These are phyloP conservation scores for Xerocomellus amylosporus DNA, from an alignment of 768 basidiomycete species.

Conservation along the genomic window DNA sequence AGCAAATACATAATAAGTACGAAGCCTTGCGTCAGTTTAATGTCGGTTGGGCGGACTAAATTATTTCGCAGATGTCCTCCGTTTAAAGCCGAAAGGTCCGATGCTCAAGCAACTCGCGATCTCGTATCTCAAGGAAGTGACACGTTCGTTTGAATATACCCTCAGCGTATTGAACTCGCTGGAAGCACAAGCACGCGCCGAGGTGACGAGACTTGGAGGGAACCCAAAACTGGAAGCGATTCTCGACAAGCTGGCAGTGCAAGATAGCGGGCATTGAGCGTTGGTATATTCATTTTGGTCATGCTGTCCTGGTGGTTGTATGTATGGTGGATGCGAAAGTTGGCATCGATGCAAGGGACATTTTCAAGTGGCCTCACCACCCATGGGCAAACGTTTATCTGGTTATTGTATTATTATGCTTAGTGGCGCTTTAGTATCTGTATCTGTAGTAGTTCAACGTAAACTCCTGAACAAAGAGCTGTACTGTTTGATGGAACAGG, in stretches of 20 bases:
- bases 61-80: constrained; percentile 68
- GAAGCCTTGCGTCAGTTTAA: constrained; percentile 30
- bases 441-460: too few species aligned
- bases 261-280: not conserved
- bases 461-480: too few species aligned
- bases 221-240: constrained; percentile 61
- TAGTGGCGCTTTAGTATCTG: not conserved
- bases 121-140: constrained; percentile 69
- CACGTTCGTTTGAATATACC: constrained; percentile 88
- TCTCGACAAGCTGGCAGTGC: constrained; percentile 47
- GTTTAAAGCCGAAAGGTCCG: constrained; percentile 80
- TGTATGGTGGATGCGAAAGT: not conserved
- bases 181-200: constrained; percentile 62
- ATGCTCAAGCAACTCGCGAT: constrained; percentile 82
- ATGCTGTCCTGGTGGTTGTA: not conserved
- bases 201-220: constrained; percentile 75
- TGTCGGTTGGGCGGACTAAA: not conserved
- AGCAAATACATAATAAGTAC: constrained; percentile 83
- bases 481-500: too few species aligned
- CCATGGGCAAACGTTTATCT: not conserved
- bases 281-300: not conserved
- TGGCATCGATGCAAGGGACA: not conserved
- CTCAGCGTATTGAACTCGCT: constrained; percentile 62
- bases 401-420: not conserved
- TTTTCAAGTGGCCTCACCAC: not conserved